These are phyloP conservation scores for Aotearoamyces nothofagi DNA, from an alignment of 2,329 filamentous ascomycete genomes.

Conservation along the genomic window DNA sequence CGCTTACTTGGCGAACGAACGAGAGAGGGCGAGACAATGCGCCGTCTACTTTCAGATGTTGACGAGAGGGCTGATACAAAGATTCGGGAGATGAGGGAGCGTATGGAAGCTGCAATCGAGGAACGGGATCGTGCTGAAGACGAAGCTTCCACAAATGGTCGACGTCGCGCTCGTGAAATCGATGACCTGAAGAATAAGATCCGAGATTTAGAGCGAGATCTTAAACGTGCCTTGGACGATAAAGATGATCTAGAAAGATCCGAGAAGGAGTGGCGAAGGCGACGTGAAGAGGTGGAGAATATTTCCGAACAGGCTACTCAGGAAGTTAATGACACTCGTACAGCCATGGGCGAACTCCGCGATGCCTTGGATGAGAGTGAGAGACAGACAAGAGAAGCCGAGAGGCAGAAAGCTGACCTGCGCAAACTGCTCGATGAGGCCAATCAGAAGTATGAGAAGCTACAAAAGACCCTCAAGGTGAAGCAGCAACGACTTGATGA, in stretches of 20 bases:
- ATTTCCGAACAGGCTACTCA: conserved; percentile 51
- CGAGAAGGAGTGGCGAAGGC: conserved; percentile 59
- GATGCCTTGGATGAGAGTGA: conserved; percentile 79
- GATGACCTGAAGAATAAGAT: conserved; percentile 73
- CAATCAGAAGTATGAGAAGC: conserved; percentile 61
- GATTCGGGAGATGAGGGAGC: conserved; percentile 75
- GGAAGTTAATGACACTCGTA: conserved; percentile 61
- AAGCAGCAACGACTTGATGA: conserved; percentile 22
- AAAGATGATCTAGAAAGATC: conserved; percentile 62
- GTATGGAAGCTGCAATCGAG: conserved; percentile 81
- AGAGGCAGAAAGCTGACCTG: conserved; percentile 67
- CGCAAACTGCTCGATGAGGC: conserved; percentile 65
- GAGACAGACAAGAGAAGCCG: conserved; percentile 65
- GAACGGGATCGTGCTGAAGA: conserved; percentile 89
- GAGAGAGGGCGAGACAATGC: conserved; percentile 89
- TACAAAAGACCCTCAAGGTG: conserved; percentile 49
- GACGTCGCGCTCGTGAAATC: conserved; percentile 64
- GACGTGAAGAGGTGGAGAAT: conserved; percentile 62
- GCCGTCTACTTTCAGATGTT: conserved; percentile 71
- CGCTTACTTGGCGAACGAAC: conserved; percentile 75
- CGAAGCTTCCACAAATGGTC: conserved; percentile 63
- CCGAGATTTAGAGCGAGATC: conserved; percentile 65
- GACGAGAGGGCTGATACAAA: conserved; percentile 70
- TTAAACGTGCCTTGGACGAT: conserved; percentile 57
- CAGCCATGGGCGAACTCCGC: conserved; percentile 63